These are phyloP conservation scores for Boletus pseudo-olivaceus DNA, from an alignment of 768 basidiomycete genomes.

Conservation along the genomic window DNA sequence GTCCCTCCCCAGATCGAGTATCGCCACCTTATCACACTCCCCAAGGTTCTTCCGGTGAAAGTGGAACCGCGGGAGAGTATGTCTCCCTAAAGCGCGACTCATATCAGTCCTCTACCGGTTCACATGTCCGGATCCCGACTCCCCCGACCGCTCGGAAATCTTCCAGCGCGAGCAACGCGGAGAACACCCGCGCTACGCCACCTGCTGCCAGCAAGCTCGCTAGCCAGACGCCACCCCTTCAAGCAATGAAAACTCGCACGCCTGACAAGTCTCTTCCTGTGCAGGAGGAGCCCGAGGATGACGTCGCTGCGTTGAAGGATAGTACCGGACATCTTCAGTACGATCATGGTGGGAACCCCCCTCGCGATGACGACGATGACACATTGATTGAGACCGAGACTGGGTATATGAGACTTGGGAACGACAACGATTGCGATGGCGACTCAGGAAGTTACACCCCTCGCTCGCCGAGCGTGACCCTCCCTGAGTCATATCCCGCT, in stretches of 20 bases:
- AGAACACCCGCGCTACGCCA: conserved; percentile 31
- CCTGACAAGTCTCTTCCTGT: conserved; percentile 73
- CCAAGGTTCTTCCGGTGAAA: conserved; percentile 44
- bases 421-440: conserved; percentile 38
- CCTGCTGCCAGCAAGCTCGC: conserved; percentile 37
- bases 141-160: conserved; percentile 29
- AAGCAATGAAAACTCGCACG: conserved; percentile 50
- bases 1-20: conserved; percentile 51
- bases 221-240: conserved; percentile 55
- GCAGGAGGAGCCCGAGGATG: conserved; percentile 75
- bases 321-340: conserved; percentile 39
- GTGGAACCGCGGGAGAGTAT: conserved; percentile 39
- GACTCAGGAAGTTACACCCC: conserved; percentile 63
- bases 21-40: conserved; percentile 51
- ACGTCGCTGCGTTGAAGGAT: conserved; percentile 39
- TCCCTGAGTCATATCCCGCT: conserved; percentile 46
- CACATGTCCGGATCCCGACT: conserved; percentile 27
- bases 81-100: conserved; percentile 46
- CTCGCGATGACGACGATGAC: conserved; percentile 45
- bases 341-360: conserved; percentile 34
- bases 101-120: conserved; percentile 30
- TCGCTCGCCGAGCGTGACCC: conserved; percentile 58
- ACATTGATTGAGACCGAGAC: conserved; percentile 43
- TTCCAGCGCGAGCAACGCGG: conserved; percentile 15
- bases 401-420: conserved; percentile 33